Base-by-base conservation (phyloP, 139 green algal species). In the Chlamydomonas applanata region DNA sequence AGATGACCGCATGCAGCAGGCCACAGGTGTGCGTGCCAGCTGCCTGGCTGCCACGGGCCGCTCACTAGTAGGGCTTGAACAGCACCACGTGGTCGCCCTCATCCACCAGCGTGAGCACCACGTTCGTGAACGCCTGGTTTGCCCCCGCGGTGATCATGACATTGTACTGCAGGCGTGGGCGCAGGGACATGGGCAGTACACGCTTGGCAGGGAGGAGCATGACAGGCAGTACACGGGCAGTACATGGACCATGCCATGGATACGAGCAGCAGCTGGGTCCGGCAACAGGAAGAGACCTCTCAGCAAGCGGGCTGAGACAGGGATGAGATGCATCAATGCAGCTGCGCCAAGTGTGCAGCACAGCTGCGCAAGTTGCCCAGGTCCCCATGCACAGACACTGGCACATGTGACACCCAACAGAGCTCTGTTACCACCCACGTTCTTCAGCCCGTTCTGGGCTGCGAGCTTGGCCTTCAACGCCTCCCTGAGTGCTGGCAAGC, bases 91-190 rank as follows among this genome's bases (percentile, higher is more conserved):
- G 45, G 73, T 70, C 59, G 16, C 14, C 34, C n/a, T 34, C 71
- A 52, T 98, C 95, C 25, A 80, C 79, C 36, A 97, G 77, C 0
- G 89, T 78, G 9, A 98, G 77, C 67, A 98, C 84, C 2, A 95
- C 70, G 77, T 97, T 98, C 2, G 84, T 82, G 60, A 98, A 97
- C 16, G 83, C 91, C 80, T 98, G 71, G 59, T 77, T 77, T 20
- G 71, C 71, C 2, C 71, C 71, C 4, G 71, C 71, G 9, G 71
- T 77, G 20, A 77, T 59, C 56, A 77, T 69, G 11, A 77, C 59
- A 24, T 61, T 19, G 27, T 63, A 35, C 71, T 77, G 57, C 71
- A 64, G 40, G 40, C 40, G 40, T 49, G 40, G 40, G 40, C 7
- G 40, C 40, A 49, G 7, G 11, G 40, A 49, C n/a, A n/a, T n/a